These are phyloP conservation scores for Quercus tomentella DNA, from an alignment of 331 rosid genomes.

Conservation along the genomic window DNA sequence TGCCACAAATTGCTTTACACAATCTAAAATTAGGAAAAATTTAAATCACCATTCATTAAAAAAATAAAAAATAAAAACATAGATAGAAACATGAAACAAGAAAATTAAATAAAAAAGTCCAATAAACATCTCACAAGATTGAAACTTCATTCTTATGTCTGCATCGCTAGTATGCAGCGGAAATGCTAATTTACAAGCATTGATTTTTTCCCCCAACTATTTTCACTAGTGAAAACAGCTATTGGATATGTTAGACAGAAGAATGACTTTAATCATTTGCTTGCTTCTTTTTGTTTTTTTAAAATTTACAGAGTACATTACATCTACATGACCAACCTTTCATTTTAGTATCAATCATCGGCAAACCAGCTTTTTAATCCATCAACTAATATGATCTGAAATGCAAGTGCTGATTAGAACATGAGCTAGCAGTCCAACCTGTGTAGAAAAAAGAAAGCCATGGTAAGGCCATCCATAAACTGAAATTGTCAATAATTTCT, in stretches of 20 bases:
- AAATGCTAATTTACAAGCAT: slow-evolving; percentile 5
- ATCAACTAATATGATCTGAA: not conserved
- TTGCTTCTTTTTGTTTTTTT: slow-evolving; percentile 16
- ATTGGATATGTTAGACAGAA: not conserved
- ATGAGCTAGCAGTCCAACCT: slow-evolving; percentile 22
- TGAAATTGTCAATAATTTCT: too few relatives aligned
- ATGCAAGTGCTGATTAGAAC: slow-evolving; percentile 12
- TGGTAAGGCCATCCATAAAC: too few relatives aligned
- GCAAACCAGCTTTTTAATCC: slow-evolving; percentile 22
- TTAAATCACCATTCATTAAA: too few relatives aligned
- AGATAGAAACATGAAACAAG: too few relatives aligned
- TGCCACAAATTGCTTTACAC: too few relatives aligned
- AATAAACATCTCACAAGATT: too few relatives aligned
- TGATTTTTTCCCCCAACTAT: slow-evolving; percentile 3
- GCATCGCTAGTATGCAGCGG: slow-evolving; percentile 7
- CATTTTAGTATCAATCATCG: slow-evolving; percentile 14
- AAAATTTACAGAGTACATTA: slow-evolving; percentile 9
- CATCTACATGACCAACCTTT: slow-evolving; percentile 19
- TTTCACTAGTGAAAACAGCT: slow-evolving; percentile 4
- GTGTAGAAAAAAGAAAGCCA: slow-evolving; percentile 17
- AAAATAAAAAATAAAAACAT: too few relatives aligned
- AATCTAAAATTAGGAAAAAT: too few relatives aligned
- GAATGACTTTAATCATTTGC: not conserved
- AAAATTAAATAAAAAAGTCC: too few relatives aligned
- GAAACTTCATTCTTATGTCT: slow-evolving; percentile 11